Evolutionary conservation across 23 red algal species (phyloP).

Genomic region (Cyanidiococcus yangmingshanensis): DNA sequence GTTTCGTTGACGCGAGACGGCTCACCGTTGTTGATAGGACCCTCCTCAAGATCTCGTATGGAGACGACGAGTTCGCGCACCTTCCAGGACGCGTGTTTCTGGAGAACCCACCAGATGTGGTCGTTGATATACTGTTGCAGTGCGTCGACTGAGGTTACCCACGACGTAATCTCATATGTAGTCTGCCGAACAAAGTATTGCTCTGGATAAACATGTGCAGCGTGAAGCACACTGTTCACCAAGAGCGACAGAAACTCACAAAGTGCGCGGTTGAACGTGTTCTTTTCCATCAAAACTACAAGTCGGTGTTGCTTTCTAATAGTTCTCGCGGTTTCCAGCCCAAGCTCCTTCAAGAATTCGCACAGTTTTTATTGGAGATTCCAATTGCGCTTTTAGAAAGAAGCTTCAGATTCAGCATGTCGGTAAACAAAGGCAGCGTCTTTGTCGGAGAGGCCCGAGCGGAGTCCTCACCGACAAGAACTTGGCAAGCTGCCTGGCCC

Average conservation of each 20-base stretch:
- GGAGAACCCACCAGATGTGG: neutral
- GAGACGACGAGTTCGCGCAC: neutral
- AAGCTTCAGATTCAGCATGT: too few species aligned
- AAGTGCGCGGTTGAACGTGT: too few species aligned
- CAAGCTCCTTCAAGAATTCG: too few species aligned
- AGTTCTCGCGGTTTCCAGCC: too few species aligned
- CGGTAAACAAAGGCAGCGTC: too few species aligned
- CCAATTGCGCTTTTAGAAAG: too few species aligned
- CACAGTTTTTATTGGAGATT: too few species aligned
- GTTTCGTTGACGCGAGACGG: neutral
- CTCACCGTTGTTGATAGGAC: neutral
- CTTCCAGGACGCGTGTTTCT: neutral
- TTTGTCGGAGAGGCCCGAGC: too few species aligned
- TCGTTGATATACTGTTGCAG: neutral
- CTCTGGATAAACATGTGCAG: neutral
- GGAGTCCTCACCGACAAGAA: too few species aligned
- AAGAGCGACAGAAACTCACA: neutral
- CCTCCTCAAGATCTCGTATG: neutral
- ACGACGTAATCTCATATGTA: neutral
- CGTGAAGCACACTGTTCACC: neutral
- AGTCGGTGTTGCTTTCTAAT: too few species aligned
- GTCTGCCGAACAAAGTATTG: neutral
- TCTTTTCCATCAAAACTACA: too few species aligned
- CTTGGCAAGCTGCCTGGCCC: too few species aligned
- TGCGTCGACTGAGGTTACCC: neutral